A percentile compares a stretch with the other conserved stretches of the same genome.
Conservation (phyloP, 352 stramenopile genomes). For the Phytopythium litorale region DNA sequence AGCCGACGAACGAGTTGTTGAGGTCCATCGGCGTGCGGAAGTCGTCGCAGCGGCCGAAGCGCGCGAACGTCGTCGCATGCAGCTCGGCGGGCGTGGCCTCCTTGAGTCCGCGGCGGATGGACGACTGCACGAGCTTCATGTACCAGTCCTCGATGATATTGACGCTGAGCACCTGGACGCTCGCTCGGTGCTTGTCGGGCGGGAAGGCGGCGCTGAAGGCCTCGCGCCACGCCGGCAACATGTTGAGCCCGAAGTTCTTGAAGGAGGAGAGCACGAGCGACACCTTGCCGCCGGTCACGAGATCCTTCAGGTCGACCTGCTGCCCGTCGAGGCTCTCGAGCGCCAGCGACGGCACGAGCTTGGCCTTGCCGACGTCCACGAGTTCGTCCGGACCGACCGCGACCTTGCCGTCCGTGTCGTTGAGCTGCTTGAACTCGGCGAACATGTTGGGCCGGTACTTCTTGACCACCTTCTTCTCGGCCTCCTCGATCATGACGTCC, state of each 20-base stretch:
- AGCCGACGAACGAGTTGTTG: slow-evolving; percentile 87
- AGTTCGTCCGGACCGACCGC: slow-evolving; percentile 46
- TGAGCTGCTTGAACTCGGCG: slow-evolving; percentile 86
- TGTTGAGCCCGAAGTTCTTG: slow-evolving; percentile 84
- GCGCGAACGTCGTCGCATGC: slow-evolving; percentile 50
- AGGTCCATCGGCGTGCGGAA: slow-evolving; percentile 77
- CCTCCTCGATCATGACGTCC: slow-evolving; percentile 81
- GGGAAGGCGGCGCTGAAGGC: slow-evolving; percentile 51
- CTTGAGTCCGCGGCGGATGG: slow-evolving; percentile 61
- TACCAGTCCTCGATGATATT: slow-evolving; percentile 90
- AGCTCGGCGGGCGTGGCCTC: slow-evolving; percentile 40
- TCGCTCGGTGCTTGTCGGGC: slow-evolving; percentile 10
- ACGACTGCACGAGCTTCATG: slow-evolving; percentile 75
- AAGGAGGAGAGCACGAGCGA: slow-evolving; percentile 82
- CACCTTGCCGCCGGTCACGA: slow-evolving; percentile 44
- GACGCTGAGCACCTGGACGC: slow-evolving; percentile 61
- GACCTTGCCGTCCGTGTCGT: slow-evolving; percentile 83
- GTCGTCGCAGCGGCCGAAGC: slow-evolving; percentile 80
- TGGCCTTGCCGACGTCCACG: slow-evolving; percentile 53
- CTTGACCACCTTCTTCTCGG: slow-evolving; percentile 80
- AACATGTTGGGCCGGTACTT: slow-evolving; percentile 89
- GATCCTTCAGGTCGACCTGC: slow-evolving; percentile 42
- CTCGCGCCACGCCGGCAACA: slow-evolving; percentile 74
- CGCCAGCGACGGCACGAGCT: slow-evolving; percentile 46
- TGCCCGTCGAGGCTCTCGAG: slow-evolving; percentile 48